These are phyloP conservation scores for Solanum etuberosum DNA, from an alignment of 257 asterid genomes.

Conservation along the genomic window DNA sequence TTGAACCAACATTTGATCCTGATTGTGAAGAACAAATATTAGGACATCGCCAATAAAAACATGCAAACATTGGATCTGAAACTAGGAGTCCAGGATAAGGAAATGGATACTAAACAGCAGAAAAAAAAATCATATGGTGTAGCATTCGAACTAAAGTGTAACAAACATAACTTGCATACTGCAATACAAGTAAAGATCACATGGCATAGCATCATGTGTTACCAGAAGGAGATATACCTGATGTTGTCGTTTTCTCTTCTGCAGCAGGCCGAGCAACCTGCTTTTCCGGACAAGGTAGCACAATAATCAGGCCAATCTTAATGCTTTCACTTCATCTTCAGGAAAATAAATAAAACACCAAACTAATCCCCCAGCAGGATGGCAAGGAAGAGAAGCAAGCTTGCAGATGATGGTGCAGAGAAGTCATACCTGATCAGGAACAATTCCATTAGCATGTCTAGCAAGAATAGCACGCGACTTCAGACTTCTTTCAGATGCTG, in stretches of 20 bases:
- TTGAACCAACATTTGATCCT: conserved; percentile 50
- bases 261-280: conserved; percentile 54
- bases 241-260: conserved; percentile 50
- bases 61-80: background rate
- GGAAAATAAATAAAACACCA: background rate
- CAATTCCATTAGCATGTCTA: conserved; percentile 74
- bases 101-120: background rate
- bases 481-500: conserved; percentile 45
- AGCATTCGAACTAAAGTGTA: background rate
- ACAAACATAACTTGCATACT: background rate
- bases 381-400: background rate
- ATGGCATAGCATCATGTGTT: background rate
- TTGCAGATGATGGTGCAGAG: background rate
- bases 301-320: background rate
- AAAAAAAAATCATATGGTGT: background rate
- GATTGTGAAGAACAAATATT: conserved; percentile 4
- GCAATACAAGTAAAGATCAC: background rate
- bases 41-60: background rate
- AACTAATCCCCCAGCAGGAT: background rate
- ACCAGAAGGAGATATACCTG: conserved; percentile 36
- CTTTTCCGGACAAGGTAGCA: background rate
- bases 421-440: conserved; percentile 66
- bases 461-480: conserved; percentile 58
- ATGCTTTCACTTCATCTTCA: background rate
- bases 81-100: background rate